Evolutionary conservation across 23 red algal genomes (phyloP), one percentile per base, ranked within the genome.

Genomic region (Cyanidioschyzon merolae): DNA sequence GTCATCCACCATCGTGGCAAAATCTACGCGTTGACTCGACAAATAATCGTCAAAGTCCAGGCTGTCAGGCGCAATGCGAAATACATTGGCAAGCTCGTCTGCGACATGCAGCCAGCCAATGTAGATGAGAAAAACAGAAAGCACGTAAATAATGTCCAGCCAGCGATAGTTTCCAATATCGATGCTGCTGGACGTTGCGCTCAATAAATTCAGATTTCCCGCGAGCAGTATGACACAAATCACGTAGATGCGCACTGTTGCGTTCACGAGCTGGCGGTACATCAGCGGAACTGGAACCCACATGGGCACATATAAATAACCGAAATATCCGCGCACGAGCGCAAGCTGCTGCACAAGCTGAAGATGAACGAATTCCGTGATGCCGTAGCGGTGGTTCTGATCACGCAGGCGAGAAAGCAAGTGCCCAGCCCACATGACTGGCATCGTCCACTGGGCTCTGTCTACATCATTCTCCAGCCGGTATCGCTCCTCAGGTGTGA

Each of bases 1-100:
- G 63, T 71, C 63, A 35, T 71, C 63, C 63, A 71, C 63, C 63
- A 71, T 71, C 63, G 63, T 71, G n/a, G 63, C 63, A 25, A 71
- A 25, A 32, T 71, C 63, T 27, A 71, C 63, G 7, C 63, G 63
- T 35, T 32, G 63, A 27, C 63, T 71, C 29, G 63, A 71, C 63
- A 71, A 25, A 35, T 71, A 71, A 27, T 71, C 63, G 63, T 71
- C 63, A 35, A 32, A 71, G 32, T 71, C 63, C 63, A 71, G 63
- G 32, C 63, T 27, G 29, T 71, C 63, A 7, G 63, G 63, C 12
- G 63, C 7, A 32, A 71, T 71, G 29, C 63, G 63, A 27, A 32
- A 71, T 27, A 35, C n/a, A 27, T 71, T 71, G 2, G 63, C 63
- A 7, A 71, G 29, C 63, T 71, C 63, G n/a, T 71, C 63, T 7